Conservation (phyloP, 148 eudicot genomes). For the Euryodendron excelsum region DNA sequence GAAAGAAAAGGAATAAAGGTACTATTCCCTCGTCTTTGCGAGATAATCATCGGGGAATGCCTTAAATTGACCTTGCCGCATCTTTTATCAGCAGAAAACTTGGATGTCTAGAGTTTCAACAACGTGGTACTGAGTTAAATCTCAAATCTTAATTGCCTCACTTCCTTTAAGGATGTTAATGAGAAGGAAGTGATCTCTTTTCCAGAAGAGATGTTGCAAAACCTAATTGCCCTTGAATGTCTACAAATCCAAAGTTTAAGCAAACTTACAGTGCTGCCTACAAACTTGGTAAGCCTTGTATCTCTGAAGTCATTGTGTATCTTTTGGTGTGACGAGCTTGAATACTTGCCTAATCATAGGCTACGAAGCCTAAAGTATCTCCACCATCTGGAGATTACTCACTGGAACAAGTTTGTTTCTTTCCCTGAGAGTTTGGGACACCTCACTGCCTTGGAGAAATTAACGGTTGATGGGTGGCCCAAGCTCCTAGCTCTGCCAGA, state of each 20-base stretch:
- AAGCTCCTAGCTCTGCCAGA: neutral
- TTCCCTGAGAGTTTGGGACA: neutral
- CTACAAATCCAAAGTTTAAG: neutral
- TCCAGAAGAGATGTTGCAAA: constrained; percentile 5
- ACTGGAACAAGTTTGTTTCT: neutral
- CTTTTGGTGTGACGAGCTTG: neutral
- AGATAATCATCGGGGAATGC: neutral
- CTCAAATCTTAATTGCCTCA: neutral
- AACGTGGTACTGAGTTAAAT: neutral
- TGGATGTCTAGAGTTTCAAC: neutral
- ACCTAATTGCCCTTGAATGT: neutral
- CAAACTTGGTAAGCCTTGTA: neutral
- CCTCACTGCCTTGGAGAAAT: neutral
- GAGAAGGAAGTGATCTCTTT: neutral
- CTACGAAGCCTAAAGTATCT: constrained; percentile 1
- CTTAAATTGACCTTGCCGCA: neutral
- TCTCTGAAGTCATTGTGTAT: neutral
- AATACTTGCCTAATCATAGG: neutral
- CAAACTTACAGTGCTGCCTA: neutral
- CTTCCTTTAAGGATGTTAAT: rapidly evolving
- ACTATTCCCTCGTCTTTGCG: neutral
- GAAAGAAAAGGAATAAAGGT: neutral
- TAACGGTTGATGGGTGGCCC: neutral
- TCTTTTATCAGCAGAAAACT: neutral
- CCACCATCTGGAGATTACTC: neutral